phyloP scores from a whole-genome alignment of 2,329 filamentous ascomycete species.

The Epichloe coenophiala region DNA sequence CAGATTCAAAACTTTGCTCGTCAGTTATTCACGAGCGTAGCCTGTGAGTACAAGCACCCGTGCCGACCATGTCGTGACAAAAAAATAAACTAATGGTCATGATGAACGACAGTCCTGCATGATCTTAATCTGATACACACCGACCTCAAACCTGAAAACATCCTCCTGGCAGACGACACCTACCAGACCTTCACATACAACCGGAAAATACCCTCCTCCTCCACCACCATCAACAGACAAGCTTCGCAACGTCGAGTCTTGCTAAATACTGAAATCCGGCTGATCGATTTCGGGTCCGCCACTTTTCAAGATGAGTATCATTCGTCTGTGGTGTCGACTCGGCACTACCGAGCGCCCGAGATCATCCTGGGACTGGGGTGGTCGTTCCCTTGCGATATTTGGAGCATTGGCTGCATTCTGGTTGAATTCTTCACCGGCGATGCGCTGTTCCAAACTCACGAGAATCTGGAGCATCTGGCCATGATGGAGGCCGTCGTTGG shows the following conservation, averaged over 20 bases:
- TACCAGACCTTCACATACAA: conserved; percentile 63
- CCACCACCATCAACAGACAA: conserved; percentile 43
- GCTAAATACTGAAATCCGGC: conserved; percentile 53
- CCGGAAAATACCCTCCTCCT: conserved; percentile 55
- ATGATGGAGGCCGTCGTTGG: conserved; percentile 63
- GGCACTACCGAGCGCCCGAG: conserved; percentile 57
- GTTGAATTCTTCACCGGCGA: conserved; percentile 62
- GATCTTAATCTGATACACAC: conserved; percentile 97
- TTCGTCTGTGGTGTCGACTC: conserved; percentile 56
- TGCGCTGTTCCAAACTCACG: conserved; percentile 58
- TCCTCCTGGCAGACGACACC: conserved; percentile 49
- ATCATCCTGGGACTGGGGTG: conserved; percentile 59
- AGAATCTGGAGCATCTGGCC: conserved; percentile 59
- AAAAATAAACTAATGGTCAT: not conserved
- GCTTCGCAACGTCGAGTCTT: conserved; percentile 51
- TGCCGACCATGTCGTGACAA: not conserved
- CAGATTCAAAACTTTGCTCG: conserved; percentile 96
- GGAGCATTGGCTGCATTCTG: conserved; percentile 61
- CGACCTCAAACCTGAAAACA: conserved; percentile 58
- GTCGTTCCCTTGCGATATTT: conserved; percentile 61
- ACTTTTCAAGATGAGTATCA: conserved; percentile 64
- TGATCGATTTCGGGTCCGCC: conserved; percentile 60
- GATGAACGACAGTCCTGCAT: conserved; percentile 56
- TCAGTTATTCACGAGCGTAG: conserved; percentile 94
- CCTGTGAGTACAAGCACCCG: conserved; percentile 52